Percentiles rank a stretch among this genome's conserved stretches.
phyloP scores from a whole-genome alignment of 73 alveolate species.

The Durusdinium trenchii region DNA sequence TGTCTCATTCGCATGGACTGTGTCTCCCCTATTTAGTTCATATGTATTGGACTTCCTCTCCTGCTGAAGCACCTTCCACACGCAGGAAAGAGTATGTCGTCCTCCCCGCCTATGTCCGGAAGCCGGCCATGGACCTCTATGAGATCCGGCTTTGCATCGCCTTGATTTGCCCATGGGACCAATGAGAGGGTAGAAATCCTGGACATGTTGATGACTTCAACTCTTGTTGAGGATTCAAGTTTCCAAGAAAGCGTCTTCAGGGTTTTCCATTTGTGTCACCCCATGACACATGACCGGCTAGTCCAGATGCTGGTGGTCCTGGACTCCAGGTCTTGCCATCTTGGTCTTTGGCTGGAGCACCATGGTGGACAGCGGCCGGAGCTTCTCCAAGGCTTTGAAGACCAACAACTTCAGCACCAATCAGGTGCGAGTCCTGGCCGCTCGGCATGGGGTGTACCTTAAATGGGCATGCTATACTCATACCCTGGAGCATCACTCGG shows the following conservation, averaged over 20 bases:
- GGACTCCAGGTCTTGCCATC: conserved; percentile 42
- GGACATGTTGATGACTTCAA: not conserved
- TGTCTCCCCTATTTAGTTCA: too few species aligned
- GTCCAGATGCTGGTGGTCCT: not conserved
- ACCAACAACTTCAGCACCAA: conserved; percentile 75
- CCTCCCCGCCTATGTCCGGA: conserved; percentile 67
- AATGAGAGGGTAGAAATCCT: not conserved
- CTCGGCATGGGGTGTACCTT: not conserved
- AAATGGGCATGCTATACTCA: too few species aligned
- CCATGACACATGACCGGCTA: not conserved
- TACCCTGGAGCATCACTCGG: too few species aligned
- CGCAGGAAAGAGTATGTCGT: conserved; percentile 47
- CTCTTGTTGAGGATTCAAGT: not conserved
- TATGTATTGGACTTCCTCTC: too few species aligned
- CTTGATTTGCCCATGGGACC: conserved; percentile 27
- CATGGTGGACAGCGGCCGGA: conserved; percentile 95
- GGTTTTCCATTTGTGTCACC: too few species aligned
- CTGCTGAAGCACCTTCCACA: too few species aligned
- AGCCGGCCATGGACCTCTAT: conserved; percentile 80
- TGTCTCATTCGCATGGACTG: too few species aligned
- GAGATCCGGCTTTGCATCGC: conserved; percentile 65
- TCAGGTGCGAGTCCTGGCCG: conserved; percentile 50
- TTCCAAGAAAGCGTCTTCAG: too few species aligned
- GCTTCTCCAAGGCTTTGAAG: conserved; percentile 27
- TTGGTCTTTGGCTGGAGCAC: conserved; percentile 77